These are phyloP conservation scores for Talaromyces sp. DNA, from an alignment of 2,329 filamentous ascomycete genomes.

Conservation along the genomic window DNA sequence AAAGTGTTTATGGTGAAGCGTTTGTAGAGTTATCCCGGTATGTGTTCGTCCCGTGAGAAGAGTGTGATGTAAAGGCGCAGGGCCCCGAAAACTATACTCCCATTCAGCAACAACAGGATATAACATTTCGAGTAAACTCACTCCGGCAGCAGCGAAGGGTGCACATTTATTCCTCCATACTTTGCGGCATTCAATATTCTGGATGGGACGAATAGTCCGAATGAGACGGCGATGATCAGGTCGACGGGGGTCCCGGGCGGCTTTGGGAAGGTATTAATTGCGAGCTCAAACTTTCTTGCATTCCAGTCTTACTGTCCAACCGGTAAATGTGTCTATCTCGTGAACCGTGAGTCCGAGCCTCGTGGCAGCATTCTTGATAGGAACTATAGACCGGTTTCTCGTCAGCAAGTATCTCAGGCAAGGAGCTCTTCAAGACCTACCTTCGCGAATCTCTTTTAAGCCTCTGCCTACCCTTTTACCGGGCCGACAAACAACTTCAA, in stretches of 20 bases:
- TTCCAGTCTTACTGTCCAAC: conserved; percentile 61
- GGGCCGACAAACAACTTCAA: conserved; percentile 80
- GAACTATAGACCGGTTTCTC: conserved; percentile 51
- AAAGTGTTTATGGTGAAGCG: conserved; percentile 69
- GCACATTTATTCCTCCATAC: conserved; percentile 89
- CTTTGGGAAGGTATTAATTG: conserved; percentile 28
- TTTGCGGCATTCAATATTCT: conserved; percentile 64
- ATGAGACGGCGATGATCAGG: conserved; percentile 86
- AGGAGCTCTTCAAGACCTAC: conserved; percentile 40
- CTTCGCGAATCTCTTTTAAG: conserved; percentile 61
- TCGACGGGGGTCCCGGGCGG: conserved; percentile 58
- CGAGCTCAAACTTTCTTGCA: background rate
- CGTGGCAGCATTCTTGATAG: conserved; percentile 63
- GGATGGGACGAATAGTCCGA: conserved; percentile 80
- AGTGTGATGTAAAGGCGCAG: conserved; percentile 83
- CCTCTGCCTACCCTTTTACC: conserved; percentile 74
- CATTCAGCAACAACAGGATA: conserved; percentile 8
- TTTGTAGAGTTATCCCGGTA: conserved; percentile 82
- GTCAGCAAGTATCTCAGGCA: background rate
- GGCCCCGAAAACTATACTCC: conserved; percentile 63
- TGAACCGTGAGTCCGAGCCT: conserved; percentile 64
- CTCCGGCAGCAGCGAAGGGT: conserved; percentile 87
- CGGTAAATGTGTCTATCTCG: conserved; percentile 73
- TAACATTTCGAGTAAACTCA: conserved; percentile 32
- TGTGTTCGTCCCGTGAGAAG: conserved; percentile 57